A percentile compares a stretch with the other conserved stretches of the same genome.
Evolutionary conservation across 139 green algal genomes (phyloP).

Genomic region (Chlamydomonas eustigma): DNA sequence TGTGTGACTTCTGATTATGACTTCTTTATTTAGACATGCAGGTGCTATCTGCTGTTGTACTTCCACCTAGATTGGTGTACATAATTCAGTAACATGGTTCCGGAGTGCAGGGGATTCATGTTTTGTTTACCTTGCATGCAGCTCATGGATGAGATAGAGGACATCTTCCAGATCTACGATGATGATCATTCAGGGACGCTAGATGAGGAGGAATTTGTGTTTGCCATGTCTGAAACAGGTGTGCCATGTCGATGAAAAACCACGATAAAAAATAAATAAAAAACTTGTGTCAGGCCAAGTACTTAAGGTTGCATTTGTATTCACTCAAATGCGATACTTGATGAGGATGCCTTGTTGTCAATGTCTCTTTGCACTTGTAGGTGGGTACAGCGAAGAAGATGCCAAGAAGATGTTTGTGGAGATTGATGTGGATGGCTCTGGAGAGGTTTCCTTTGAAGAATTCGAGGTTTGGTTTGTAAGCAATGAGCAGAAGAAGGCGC

Average conservation of each 20-base stretch:
- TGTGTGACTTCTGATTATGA: too few species aligned
- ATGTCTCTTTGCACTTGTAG: neutral
- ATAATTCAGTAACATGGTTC: too few species aligned
- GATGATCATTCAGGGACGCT: constrained; percentile 11
- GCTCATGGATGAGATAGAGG: constrained; percentile 2
- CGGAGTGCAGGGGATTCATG: too few species aligned
- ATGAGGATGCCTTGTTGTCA: neutral
- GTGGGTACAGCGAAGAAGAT: constrained; percentile 1
- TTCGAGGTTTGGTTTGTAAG: constrained; percentile 1
- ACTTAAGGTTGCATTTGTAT: too few species aligned
- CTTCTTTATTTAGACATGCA: too few species aligned
- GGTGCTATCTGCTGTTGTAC: too few species aligned
- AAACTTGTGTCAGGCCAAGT: too few species aligned
- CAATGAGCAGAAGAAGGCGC: neutral
- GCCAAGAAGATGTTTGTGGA: constrained; percentile 4
- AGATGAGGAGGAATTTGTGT: constrained; percentile 10
- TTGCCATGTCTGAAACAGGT: constrained; percentile 5
- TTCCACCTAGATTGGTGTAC: too few species aligned
- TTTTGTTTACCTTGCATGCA: neutral
- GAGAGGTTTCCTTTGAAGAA: constrained; percentile 13
- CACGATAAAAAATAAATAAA: too few species aligned
- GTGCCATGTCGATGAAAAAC: too few species aligned
- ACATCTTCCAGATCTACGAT: constrained; percentile 12
- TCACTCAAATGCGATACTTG: neutral
- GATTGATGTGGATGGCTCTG: neutral